A percentile compares a stretch with the other conserved stretches of the same genome.
These are phyloP conservation scores for Globisporangium megalacanthum DNA, from an alignment of 352 stramenopile genomes.

Conservation along the genomic window DNA sequence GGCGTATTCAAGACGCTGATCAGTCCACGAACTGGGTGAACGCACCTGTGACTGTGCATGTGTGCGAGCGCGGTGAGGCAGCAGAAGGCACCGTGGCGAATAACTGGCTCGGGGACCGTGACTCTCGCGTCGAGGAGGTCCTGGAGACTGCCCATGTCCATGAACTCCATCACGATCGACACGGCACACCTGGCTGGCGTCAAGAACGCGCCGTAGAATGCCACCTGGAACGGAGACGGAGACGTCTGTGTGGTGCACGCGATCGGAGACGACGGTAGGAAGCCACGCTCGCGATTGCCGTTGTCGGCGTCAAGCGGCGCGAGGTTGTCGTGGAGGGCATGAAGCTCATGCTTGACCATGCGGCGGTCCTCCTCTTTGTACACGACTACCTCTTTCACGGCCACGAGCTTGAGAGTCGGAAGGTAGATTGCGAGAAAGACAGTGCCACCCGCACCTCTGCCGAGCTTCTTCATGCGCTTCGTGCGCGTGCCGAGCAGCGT, in stretches of 20 bases:
- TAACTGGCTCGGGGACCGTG: slow-evolving; percentile 44
- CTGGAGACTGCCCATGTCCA: slow-evolving; percentile 88
- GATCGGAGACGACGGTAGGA: slow-evolving; percentile 3
- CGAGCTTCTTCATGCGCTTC: slow-evolving; percentile 63
- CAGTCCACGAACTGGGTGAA: background rate
- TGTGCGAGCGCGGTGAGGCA: slow-evolving; percentile 77
- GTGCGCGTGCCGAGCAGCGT: slow-evolving; percentile 54
- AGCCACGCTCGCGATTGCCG: too few species aligned
- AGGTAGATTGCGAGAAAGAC: slow-evolving; percentile 85
- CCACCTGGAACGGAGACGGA: slow-evolving; percentile 76
- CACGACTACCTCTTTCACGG: slow-evolving; percentile 81
- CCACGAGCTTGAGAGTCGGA: slow-evolving; percentile 77
- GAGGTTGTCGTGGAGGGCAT: slow-evolving; percentile 82
- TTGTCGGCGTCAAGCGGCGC: slow-evolving; percentile 40
- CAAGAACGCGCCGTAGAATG: slow-evolving; percentile 87
- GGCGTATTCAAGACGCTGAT: too few species aligned
- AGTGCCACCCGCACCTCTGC: slow-evolving; percentile 77
- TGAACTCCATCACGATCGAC: slow-evolving; percentile 91
- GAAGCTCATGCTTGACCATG: slow-evolving; percentile 85
- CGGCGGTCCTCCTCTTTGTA: slow-evolving; percentile 76
- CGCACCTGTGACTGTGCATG: slow-evolving; percentile 73
- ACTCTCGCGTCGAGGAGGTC: slow-evolving; percentile 50
- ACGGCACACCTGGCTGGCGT: slow-evolving; percentile 66
- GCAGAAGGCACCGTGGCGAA: slow-evolving; percentile 79
- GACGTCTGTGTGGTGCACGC: background rate